Conservation (phyloP, 495 filamentous ascomycete genomes). For the Neurospora discreta region DNA sequence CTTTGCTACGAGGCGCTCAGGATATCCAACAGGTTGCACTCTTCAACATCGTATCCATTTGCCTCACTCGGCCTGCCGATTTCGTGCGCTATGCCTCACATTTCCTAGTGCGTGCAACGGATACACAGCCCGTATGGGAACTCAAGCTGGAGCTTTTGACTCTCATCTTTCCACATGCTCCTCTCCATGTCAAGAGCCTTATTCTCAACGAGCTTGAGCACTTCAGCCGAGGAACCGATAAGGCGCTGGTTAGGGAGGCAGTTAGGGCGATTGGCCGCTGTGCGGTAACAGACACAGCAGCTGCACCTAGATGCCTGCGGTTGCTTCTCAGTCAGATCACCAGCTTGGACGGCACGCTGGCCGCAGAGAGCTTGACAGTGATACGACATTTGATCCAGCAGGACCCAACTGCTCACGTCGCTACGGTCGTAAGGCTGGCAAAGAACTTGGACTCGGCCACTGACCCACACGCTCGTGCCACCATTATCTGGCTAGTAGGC, state of each 20-base stretch:
- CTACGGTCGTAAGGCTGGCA: constrained; percentile 80
- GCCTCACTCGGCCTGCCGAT: constrained; percentile 54
- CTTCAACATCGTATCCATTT: constrained; percentile 87
- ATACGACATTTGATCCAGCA: constrained; percentile 94
- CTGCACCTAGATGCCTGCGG: constrained; percentile 64
- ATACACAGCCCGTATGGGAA: constrained; percentile 74
- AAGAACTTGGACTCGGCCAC: constrained; percentile 80
- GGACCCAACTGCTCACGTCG: constrained; percentile 60
- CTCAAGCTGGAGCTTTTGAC: constrained; percentile 87
- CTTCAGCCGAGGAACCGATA: constrained; percentile 68
- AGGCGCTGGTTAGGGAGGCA: constrained; percentile 70
- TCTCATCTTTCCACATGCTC: constrained; percentile 75
- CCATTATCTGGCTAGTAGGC: constrained; percentile 94
- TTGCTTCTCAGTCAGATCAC: constrained; percentile 77
- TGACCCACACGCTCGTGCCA: constrained; percentile 76
- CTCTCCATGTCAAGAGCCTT: constrained; percentile 63
- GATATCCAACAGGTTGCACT: constrained; percentile 84
- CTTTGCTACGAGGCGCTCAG: constrained; percentile 68
- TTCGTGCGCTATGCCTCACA: constrained; percentile 80
- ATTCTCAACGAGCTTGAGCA: constrained; percentile 89
- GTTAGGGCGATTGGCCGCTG: constrained; percentile 89
- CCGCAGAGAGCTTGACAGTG: constrained; percentile 83
- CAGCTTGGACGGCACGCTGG: constrained; percentile 71
- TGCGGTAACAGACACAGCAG: constrained; percentile 61
- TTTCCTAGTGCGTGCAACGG: constrained; percentile 72